Evolutionary conservation across 495 filamentous ascomycete species (phyloP).

Genomic region (Neurospora sublineolata): DNA sequence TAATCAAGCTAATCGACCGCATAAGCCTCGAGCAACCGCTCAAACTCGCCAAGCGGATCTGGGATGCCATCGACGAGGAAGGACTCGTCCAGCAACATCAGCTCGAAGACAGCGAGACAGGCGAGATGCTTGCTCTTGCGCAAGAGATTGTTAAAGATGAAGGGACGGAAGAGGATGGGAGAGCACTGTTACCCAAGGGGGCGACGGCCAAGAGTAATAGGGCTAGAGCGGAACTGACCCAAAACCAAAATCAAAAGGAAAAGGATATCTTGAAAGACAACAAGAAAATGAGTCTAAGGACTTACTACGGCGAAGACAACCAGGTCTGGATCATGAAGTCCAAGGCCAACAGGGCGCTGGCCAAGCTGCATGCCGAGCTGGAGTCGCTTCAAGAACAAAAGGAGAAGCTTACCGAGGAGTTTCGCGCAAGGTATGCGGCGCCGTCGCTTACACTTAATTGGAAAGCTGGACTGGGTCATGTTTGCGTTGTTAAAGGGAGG

Average conservation of each 20-base stretch:
- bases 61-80: constrained; percentile 83
- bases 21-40: constrained; percentile 58
- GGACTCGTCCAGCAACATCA: constrained; percentile 68
- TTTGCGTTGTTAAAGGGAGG: constrained; percentile 83
- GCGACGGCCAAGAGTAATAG: constrained; percentile 11
- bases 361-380: constrained; percentile 54
- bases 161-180: constrained; percentile 23
- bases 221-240: constrained; percentile 21
- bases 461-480: constrained; percentile 73
- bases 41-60: constrained; percentile 57
- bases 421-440: constrained; percentile 42
- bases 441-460: constrained; percentile 64
- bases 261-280: constrained; percentile 25
- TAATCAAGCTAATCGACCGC: constrained; percentile 45
- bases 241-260: constrained; percentile 19
- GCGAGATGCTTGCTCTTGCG: constrained; percentile 55
- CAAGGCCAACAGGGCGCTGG: constrained; percentile 54
- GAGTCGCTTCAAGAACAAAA: constrained; percentile 48
- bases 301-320: constrained; percentile 40
- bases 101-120: constrained; percentile 58
- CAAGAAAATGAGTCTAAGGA: constrained; percentile 23
- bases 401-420: constrained; percentile 40
- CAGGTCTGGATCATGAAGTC: constrained; percentile 84
- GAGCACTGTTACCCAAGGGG: constrained; percentile 29
- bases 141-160: constrained; percentile 53